These are phyloP conservation scores for Guadua angustifolia DNA, from an alignment of 176 grass and related monocot genomes.

Conservation along the genomic window DNA sequence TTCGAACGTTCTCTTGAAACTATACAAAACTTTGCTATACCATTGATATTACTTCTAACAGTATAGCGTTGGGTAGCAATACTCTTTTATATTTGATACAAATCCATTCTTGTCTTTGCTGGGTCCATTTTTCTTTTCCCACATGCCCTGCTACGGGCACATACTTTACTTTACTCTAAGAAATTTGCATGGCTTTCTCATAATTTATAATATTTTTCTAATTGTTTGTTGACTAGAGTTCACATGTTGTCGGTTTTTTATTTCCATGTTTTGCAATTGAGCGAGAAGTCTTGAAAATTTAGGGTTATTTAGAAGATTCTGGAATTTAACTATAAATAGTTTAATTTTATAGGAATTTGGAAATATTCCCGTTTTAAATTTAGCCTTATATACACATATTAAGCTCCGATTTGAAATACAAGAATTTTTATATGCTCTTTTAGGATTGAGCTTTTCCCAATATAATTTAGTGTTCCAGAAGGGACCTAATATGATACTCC, in stretches of 20 bases:
- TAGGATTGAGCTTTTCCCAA: background rate
- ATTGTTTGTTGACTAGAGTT: slow-evolving; percentile 38
- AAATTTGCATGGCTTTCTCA: slow-evolving; percentile 16
- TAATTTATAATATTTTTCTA: background rate
- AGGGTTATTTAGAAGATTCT: background rate
- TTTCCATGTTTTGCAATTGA: background rate
- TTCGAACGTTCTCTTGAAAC: too few species aligned
- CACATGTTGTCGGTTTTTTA: background rate
- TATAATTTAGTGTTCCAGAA: background rate
- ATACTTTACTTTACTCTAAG: slow-evolving; percentile 28
- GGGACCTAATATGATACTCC: background rate
- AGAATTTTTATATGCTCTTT: background rate
- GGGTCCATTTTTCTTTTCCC: slow-evolving; percentile 50
- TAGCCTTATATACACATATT: background rate
- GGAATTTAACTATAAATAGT: background rate
- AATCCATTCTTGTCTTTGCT: slow-evolving; percentile 49
- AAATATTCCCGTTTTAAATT: background rate
- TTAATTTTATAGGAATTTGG: background rate
- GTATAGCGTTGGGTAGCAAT: too few species aligned
- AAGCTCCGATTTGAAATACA: background rate
- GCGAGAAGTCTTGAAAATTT: background rate
- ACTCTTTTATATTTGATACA: slow-evolving; percentile 46
- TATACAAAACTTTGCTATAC: too few species aligned
- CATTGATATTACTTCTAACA: too few species aligned
- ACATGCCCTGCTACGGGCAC: slow-evolving; percentile 48